A percentile compares a stretch with the other conserved stretches of the same genome.
These are phyloP conservation scores for Mentha longifolia DNA, from an alignment of 257 asterid genomes.

Conservation along the genomic window DNA sequence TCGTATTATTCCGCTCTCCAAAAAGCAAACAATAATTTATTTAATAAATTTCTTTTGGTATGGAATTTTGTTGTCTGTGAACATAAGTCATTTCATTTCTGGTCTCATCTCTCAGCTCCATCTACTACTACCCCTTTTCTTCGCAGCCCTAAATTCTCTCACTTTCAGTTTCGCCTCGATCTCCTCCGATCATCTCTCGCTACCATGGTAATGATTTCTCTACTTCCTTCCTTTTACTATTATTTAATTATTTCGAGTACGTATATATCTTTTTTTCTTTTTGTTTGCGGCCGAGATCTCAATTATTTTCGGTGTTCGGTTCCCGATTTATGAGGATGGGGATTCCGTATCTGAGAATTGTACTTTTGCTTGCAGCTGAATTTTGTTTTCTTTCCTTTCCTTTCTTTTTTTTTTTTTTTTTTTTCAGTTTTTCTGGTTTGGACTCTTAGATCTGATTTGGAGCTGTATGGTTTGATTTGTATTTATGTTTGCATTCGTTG, in stretches of 20 bases:
- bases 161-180: slow-evolving; percentile 28
- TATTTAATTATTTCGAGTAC: neutral
- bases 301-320: neutral
- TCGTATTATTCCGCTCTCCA: neutral
- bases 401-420: too few relatives aligned
- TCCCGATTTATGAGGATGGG: slow-evolving; percentile 7
- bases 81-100: slow-evolving; percentile 13
- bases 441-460: slow-evolving; percentile 33
- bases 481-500: neutral
- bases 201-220: slow-evolving; percentile 40
- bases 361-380: slow-evolving; percentile 27
- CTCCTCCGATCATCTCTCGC: slow-evolving; percentile 44
- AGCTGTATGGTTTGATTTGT: neutral
- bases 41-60: neutral
- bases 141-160: slow-evolving; percentile 39
- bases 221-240: slow-evolving; percentile 5
- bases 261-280: neutral
- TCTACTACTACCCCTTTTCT: slow-evolving; percentile 2
- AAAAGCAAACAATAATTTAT: slow-evolving; percentile 8
- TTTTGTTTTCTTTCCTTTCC: too few relatives aligned
- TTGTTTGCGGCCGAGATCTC: slow-evolving; percentile 19
- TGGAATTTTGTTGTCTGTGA: slow-evolving; percentile 26
- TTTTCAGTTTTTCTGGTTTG: neutral
- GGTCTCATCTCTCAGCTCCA: slow-evolving; percentile 32
- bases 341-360: neutral